Conservation (phyloP, 2,329 filamentous ascomycete species). For the Trichophyton rubrum region DNA sequence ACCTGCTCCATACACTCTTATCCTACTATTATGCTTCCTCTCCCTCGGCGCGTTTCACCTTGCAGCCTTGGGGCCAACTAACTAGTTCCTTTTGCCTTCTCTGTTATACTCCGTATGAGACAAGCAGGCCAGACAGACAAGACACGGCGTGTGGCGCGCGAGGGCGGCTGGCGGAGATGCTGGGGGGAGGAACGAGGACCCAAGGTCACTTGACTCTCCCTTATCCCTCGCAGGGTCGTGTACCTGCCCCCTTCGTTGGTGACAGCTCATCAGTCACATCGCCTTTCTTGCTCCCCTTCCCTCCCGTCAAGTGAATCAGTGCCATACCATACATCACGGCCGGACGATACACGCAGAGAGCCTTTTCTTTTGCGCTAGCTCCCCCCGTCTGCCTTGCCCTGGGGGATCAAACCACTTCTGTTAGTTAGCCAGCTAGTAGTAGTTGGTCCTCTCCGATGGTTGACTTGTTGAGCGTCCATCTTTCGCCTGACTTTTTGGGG, state of each 20-base stretch:
- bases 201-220: not conserved
- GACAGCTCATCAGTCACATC: conserved; percentile 2
- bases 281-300: not conserved
- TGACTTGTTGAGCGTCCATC: not conserved
- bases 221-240: not conserved
- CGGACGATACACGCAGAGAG: not conserved
- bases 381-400: not conserved
- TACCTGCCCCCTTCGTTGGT: not conserved
- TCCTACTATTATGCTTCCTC: not conserved
- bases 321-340: not conserved
- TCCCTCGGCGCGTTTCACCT: not conserved
- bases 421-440: not conserved
- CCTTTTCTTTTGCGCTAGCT: not conserved
- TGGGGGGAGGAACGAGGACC: not conserved
- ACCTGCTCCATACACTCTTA: no score
- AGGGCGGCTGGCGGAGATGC: not conserved
- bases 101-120: no score
- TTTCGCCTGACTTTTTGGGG: not conserved
- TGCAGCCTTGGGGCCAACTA: not conserved
- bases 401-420: not conserved
- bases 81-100: no score
- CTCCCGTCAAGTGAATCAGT: not conserved
- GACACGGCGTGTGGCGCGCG: not conserved
- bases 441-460: not conserved
- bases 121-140: no score